Base-by-base conservation (phyloP, 495 filamentous ascomycete genomes). In the Saxophila tyrrhenica region DNA sequence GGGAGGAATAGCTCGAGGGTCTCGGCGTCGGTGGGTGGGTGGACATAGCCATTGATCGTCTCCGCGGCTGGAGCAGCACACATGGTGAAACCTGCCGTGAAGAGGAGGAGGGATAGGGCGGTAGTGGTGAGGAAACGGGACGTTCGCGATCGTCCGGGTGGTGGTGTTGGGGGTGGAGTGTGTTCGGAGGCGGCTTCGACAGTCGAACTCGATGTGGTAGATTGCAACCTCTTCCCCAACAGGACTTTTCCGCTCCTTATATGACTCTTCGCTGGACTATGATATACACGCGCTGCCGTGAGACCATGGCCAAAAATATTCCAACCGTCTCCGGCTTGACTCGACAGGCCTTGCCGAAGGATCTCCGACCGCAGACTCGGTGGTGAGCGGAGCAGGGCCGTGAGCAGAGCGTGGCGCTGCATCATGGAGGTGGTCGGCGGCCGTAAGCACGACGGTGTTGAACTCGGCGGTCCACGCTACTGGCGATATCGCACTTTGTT, bases 1-100 rank as follows among this genome's bases (percentile, higher is more conserved):
- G 91, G 81, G 0, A 62, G 64, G 74, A 78, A 96, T 62, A 83
- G 71, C 23, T 67, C 64, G 25, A 91, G 75, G 38, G 83, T 83
- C 54, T 96, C 85, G 57, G 78, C 81, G 65, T 94, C 85, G 41
- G 78, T 78, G 19, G 81, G 78, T 0, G 72, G 62, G 43, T 74
- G 68, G 21, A 64, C 19, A 70, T 52, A 39, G 46, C 51, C 64
- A 32, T 64, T 65, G 39, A 72, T 68, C 25, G 70, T 67, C 23
- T 73, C 56, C 48, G 73, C 57, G 15, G 72, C 74, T 8, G 78
- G 76, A 15, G 67, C 64, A 50, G 73, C 65, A 39, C 72, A 70
- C 74, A 83, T 79, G 56, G 66, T 61, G 70, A 82, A 74, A 43
- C 79, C 79, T 5, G 71, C 59, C 16, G 72, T 70, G 66, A 77